phyloP scores from a whole-genome alignment of 495 filamentous ascomycete genomes.

The Penicillium soppii region DNA sequence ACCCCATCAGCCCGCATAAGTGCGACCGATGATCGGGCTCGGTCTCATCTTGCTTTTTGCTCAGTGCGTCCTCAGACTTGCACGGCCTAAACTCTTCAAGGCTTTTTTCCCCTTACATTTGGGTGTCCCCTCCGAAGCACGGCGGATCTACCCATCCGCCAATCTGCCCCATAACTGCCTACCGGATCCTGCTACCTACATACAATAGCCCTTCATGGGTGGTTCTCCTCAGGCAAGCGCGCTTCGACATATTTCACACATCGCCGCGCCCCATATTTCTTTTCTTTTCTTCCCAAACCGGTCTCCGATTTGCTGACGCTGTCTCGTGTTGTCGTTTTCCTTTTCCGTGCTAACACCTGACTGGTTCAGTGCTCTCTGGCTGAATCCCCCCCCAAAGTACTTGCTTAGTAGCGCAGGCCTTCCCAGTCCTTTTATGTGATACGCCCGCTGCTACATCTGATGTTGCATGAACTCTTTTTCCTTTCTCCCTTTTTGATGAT shows the following conservation, averaged over 20 bases:
- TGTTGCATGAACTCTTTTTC: constrained; percentile 22
- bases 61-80: neutral
- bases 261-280: constrained; percentile 12
- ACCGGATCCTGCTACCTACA: constrained; percentile 14
- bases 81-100: constrained; percentile 1
- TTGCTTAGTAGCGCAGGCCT: constrained; percentile 15
- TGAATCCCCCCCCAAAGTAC: constrained; percentile 3
- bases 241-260: constrained; percentile 12
- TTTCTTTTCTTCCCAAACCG: constrained; percentile 2
- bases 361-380: constrained; percentile 58
- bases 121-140: constrained; percentile 10
- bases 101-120: constrained; percentile 17
- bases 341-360: constrained; percentile 53
- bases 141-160: constrained; percentile 23
- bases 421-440: constrained; percentile 21
- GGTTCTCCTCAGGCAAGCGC: constrained; percentile 20
- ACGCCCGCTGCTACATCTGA: constrained; percentile 12
- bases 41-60: constrained; percentile 19
- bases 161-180: constrained; percentile 9
- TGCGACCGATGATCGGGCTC: constrained; percentile 37
- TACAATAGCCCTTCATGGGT: constrained; percentile 16
- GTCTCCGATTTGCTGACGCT: constrained; percentile 18
- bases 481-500: constrained; percentile 11
- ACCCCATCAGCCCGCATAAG: constrained; percentile 42
- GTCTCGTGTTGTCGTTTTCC: constrained; percentile 17